A percentile compares a stretch with the other conserved stretches of the same genome.
Evolutionary conservation across 2,329 filamentous ascomycete species (phyloP).

Genomic region (Penicillium hordei): DNA sequence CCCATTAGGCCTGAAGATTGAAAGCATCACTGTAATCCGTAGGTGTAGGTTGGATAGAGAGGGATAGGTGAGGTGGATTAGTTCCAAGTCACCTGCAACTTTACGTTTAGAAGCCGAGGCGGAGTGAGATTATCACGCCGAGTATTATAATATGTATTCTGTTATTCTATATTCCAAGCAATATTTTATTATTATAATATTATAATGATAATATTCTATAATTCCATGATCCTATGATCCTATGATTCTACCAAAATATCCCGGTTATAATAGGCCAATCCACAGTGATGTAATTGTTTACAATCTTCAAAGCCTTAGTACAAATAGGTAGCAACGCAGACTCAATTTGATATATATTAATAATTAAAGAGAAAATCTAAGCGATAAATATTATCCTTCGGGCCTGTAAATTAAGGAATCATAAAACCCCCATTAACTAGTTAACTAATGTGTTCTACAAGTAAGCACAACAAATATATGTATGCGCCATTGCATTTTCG

Average conservation of each 20-base stretch:
- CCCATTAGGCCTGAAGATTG: neutral
- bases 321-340: neutral
- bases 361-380: neutral
- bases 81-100: neutral
- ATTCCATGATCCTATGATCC: neutral
- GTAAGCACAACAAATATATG: neutral
- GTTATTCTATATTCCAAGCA: neutral
- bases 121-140: neutral
- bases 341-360: neutral
- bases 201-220: neutral
- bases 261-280: neutral
- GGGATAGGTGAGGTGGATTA: neutral
- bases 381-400: neutral
- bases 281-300: slow-evolving; percentile 7
- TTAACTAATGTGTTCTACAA: neutral
- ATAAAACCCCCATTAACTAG: neutral
- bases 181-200: neutral
- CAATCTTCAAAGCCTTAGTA: neutral
- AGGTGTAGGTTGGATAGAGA: neutral
- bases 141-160: neutral
- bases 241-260: neutral
- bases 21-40: slow-evolving; percentile 7
- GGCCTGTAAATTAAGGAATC: neutral
- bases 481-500: neutral
- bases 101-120: neutral